Base-by-base conservation (phyloP, 2,329 filamentous ascomycete species). In the Venturia pyrina region DNA sequence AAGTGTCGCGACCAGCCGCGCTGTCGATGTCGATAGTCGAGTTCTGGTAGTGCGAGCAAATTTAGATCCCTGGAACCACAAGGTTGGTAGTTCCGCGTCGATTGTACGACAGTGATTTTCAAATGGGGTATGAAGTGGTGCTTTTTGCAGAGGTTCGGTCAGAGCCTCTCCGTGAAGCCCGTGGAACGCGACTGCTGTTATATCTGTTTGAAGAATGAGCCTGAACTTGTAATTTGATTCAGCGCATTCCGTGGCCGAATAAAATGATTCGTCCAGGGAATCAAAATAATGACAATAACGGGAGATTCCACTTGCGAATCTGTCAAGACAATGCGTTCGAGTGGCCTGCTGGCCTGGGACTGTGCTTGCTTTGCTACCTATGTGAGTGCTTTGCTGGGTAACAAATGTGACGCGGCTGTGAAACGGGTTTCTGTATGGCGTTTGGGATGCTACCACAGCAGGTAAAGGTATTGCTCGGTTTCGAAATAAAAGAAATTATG, bases 381-480 rank as follows among this genome's bases (percentile, higher is more conserved):
- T n/a, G 41, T 5, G 43, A 43, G 13, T 46, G 40, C 60, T 44
- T 44, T 41, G 43, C 15, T 40, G 24, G 28, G 15, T 46, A 32
- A 43, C 60, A 24, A 62, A 62, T 46, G 37, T 62, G 60, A 62
- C 34, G 60, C 60, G 60, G 43, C 60, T 28, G 21, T 62, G 60
- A 62, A 62, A 62, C 60, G 43, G n/a, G 32, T 62, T 43, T 62
- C 43, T 19, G 40, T 28, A 17, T 34, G 15, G 60, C 21, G 60
- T 62, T 43, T 43, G 37, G 40, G 37, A 46, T 62, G 40, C 37
- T 34, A 44, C 2, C 24, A n/a, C n/a, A 44, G 28, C 15, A 28
- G 43, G 11, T 13, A n/a, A 15, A 13, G 5, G 60, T 8, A 62
- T 28, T 34, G 24, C 40, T 41, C 28, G n/a, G 37, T 46, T 32